These are phyloP conservation scores for Nosema granulosis DNA, from an alignment of 371 early-diverging fungal species.

Conservation along the genomic window DNA sequence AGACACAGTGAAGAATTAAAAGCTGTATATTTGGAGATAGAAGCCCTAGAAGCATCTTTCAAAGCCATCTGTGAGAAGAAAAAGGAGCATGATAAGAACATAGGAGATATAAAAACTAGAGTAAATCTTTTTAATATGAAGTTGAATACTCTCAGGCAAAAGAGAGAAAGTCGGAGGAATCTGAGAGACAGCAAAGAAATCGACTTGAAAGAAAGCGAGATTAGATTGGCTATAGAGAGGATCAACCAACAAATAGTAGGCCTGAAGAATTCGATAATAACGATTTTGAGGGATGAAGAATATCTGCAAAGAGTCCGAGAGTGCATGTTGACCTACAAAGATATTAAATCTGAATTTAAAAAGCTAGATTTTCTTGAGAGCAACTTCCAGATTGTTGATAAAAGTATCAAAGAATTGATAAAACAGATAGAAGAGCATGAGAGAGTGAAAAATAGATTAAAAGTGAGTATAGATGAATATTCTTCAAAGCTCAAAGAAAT, in stretches of 20 bases:
- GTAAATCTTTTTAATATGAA: conserved; percentile 19
- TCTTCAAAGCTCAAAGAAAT: too few relatives aligned
- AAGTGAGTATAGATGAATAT: conserved; percentile 23
- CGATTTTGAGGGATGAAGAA: conserved; percentile 12
- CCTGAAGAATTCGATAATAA: neutral
- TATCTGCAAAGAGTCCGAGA: conserved; percentile 11
- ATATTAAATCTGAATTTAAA: conserved; percentile 14
- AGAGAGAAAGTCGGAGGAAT: neutral
- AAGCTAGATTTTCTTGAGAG: neutral
- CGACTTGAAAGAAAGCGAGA: neutral
- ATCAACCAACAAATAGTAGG: conserved; percentile 17
- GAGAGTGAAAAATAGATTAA: conserved; percentile 20
- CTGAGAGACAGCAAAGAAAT: neutral
- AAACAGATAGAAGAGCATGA: conserved; percentile 8
- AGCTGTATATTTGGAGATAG: conserved; percentile 11
- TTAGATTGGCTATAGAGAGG: neutral
- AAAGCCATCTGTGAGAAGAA: conserved; percentile 18
- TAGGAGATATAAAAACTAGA: conserved; percentile 31
- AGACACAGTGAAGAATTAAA: conserved; percentile 38
- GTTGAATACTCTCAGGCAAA: neutral
- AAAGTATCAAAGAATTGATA: neutral
- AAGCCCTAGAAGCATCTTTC: conserved; percentile 1
- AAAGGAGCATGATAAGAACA: conserved; percentile 26
- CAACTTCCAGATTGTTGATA: neutral
- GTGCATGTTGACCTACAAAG: neutral